phyloP scores from a whole-genome alignment of 2,329 filamentous ascomycete genomes.

The Hymenoscyphus occultus region DNA sequence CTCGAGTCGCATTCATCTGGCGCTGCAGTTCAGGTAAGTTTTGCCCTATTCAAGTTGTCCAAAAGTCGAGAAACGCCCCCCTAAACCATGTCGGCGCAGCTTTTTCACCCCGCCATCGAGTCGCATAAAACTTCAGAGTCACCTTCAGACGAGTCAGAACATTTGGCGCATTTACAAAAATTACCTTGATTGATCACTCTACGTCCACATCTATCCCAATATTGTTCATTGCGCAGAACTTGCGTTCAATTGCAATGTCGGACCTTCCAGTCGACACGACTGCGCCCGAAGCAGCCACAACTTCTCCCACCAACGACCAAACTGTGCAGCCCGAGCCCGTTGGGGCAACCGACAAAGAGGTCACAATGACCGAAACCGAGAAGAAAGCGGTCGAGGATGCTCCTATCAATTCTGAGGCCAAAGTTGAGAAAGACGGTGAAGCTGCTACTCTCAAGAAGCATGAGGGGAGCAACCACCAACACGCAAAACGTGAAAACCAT shows the following conservation, averaged over 20 bases:
- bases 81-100: slow-evolving; percentile 14
- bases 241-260: slow-evolving; percentile 26
- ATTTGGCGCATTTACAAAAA: slow-evolving; percentile 8
- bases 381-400: slow-evolving; percentile 15
- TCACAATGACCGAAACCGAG: slow-evolving; percentile 18
- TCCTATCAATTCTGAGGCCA: not conserved
- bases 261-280: slow-evolving; percentile 24
- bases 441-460: slow-evolving; percentile 13
- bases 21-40: not conserved
- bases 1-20: slow-evolving; percentile 1
- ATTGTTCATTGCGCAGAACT: not conserved
- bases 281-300: slow-evolving; percentile 27
- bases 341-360: slow-evolving; percentile 13
- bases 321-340: slow-evolving; percentile 15
- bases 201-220: slow-evolving; percentile 9
- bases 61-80: not conserved
- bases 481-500: slow-evolving; percentile 40
- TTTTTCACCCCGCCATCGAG: slow-evolving; percentile 31
- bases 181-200: not conserved
- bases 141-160: not conserved
- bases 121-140: slow-evolving; percentile 15
- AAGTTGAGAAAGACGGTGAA: slow-evolving; percentile 15
- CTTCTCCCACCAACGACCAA: slow-evolving; percentile 25
- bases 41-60: not conserved
- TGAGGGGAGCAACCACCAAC: slow-evolving; percentile 15